Conservation (phyloP, 2,329 filamentous ascomycete genomes). For the Fusarium nanum region DNA sequence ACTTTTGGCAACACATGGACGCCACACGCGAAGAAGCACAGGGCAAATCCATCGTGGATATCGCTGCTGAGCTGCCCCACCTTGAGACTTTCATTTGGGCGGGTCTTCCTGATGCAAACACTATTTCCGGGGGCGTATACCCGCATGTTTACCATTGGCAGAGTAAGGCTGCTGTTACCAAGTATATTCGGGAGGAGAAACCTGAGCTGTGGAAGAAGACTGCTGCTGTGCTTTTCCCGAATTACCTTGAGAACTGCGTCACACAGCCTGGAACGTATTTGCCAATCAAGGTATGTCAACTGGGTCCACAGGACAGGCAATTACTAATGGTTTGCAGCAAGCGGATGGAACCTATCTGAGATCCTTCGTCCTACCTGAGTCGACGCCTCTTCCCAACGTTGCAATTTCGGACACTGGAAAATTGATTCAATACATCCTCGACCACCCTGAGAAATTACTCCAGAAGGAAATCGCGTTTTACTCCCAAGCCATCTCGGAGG, state of each 20-base stretch:
- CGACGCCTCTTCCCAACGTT: background rate
- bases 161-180: background rate
- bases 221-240: background rate
- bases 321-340: background rate
- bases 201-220: conserved; percentile 14
- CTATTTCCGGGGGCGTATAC: background rate
- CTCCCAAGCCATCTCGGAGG: background rate
- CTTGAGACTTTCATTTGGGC: conserved; percentile 4
- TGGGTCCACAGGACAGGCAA: rapidly evolving
- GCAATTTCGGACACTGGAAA: conserved; percentile 5
- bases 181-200: background rate
- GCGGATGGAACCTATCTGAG: conserved; percentile 8
- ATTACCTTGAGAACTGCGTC: conserved; percentile 10
- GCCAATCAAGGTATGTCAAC: background rate
- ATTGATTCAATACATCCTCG: background rate
- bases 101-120: background rate
- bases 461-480: conserved; percentile 1
- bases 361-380: background rate
- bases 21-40: background rate
- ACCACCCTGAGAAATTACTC: background rate
- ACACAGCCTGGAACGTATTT: background rate
- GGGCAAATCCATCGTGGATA: conserved; percentile 4
- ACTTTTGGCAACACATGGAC: conserved; percentile 17
- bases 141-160: conserved; percentile 8
- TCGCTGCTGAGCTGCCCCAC: background rate